Percentiles rank a stretch among this genome's conserved stretches.
Evolutionary conservation across 176 grass and related monocot species (phyloP).

Genomic region (Oryza meyeriana): DNA sequence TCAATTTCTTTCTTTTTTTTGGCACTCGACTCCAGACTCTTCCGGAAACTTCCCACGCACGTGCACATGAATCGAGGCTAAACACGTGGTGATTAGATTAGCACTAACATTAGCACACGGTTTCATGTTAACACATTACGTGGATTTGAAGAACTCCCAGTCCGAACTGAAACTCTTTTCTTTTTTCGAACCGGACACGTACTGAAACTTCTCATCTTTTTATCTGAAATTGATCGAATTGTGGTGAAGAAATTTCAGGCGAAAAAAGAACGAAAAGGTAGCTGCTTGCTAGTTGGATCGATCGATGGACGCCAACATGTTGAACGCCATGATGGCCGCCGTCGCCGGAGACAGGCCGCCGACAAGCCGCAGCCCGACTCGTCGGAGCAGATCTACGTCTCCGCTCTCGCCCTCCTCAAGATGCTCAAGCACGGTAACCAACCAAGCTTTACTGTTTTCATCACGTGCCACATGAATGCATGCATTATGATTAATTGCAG

Average conservation of each 20-base stretch:
- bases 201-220: neutral
- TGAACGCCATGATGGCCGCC: neutral
- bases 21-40: neutral
- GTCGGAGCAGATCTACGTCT: slow-evolving; percentile 98
- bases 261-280: neutral
- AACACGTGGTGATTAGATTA: neutral
- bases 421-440: slow-evolving; percentile 95
- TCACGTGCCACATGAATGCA: too few relatives aligned
- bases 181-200: neutral
- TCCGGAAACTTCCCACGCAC: slow-evolving; percentile 13
- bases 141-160: neutral
- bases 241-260: neutral
- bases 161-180: neutral
- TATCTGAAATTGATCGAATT: neutral
- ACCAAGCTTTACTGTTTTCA: too few relatives aligned
- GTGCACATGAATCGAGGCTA: neutral
- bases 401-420: slow-evolving; percentile 93
- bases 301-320: neutral
- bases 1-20: neutral
- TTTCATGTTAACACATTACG: neutral
- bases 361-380: slow-evolving; percentile 75
- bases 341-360: neutral
- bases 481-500: too few relatives aligned
- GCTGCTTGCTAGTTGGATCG: neutral
- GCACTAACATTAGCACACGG: neutral